Conservation (phyloP, 1,284 basidiomycete genomes). For the Cryptococcus sp. region DNA sequence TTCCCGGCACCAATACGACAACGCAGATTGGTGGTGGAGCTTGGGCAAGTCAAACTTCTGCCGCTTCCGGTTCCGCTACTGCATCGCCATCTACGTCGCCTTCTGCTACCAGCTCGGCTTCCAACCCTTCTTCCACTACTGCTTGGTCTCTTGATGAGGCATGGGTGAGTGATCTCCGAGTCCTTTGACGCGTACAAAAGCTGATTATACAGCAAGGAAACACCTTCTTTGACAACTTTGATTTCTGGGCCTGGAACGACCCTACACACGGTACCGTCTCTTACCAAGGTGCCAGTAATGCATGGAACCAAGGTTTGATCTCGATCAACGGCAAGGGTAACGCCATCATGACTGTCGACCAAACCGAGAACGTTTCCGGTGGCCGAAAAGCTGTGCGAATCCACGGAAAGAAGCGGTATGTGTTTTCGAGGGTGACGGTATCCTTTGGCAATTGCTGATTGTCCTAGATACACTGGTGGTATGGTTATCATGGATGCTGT, state of each 20-base stretch:
- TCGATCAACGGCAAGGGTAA: constrained; percentile 63
- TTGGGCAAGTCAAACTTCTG: constrained; percentile 10
- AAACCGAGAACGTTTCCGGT: constrained; percentile 61
- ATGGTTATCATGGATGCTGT: constrained; percentile 74
- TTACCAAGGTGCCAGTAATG: constrained; percentile 24
- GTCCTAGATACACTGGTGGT: constrained; percentile 56
- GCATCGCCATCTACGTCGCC: constrained; percentile 8
- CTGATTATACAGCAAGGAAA: constrained; percentile 25
- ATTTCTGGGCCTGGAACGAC: constrained; percentile 66
- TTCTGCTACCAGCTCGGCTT: constrained; percentile 3
- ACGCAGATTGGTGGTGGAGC: constrained; percentile 7
- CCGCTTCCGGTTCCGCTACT: constrained; percentile 8
- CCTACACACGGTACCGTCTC: constrained; percentile 69
- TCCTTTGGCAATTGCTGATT: constrained; percentile 1
- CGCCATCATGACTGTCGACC: constrained; percentile 78
- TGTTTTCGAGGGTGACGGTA: background rate
- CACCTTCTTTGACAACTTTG: constrained; percentile 73
- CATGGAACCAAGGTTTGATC: constrained; percentile 47
- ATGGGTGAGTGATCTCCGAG: constrained; percentile 15
- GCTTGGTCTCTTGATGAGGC: constrained; percentile 33
- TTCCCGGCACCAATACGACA: constrained; percentile 9
- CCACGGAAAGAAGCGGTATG: constrained; percentile 53
- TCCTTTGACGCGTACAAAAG: background rate
- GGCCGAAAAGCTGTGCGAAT: constrained; percentile 73
- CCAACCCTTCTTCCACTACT: constrained; percentile 13